phyloP scores from a whole-genome alignment of 1,284 basidiomycete genomes.

The Leccinum subspadiceum region DNA sequence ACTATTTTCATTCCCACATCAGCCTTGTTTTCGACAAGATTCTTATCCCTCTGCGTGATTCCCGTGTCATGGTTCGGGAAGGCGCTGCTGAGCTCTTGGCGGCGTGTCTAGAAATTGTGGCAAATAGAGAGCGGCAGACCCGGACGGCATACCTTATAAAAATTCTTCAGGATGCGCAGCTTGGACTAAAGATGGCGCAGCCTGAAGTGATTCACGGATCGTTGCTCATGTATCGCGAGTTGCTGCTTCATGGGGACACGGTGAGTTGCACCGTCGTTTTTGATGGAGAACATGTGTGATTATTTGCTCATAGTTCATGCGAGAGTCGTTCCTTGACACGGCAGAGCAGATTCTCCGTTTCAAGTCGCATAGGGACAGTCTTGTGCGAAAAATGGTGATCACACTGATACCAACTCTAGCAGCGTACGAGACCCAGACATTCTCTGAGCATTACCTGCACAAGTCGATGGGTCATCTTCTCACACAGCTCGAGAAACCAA shows the following conservation, averaged over 20 bases:
- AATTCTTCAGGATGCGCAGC: conserved; percentile 87
- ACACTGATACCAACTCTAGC: conserved; percentile 92
- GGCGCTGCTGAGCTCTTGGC: conserved; percentile 89
- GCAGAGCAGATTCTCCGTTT: conserved; percentile 92
- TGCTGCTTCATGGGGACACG: conserved; percentile 92
- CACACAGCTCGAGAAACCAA: conserved; percentile 85
- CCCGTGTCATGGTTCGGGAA: conserved; percentile 83
- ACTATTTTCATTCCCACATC: conserved; percentile 85
- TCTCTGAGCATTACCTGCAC: conserved; percentile 86
- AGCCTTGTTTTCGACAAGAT: conserved; percentile 88
- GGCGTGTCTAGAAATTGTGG: conserved; percentile 85
- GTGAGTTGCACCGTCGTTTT: conserved; percentile 41
- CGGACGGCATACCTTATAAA: conserved; percentile 70
- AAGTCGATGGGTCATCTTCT: conserved; percentile 90
- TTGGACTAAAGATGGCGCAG: conserved; percentile 78
- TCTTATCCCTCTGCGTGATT: conserved; percentile 83
- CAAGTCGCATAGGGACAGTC: conserved; percentile 82
- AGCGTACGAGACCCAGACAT: conserved; percentile 91
- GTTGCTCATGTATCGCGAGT: conserved; percentile 87
- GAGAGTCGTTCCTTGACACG: conserved; percentile 83
- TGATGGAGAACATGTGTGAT: conserved; percentile 6
- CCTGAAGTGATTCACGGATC: conserved; percentile 93
- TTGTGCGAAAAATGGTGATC: conserved; percentile 91
- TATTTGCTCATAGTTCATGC: conserved; percentile 73
- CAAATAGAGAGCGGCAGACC: conserved; percentile 65